A percentile compares a stretch with the other conserved stretches of the same genome.
Conservation (phyloP, 1,284 basidiomycete species). For the Tausonia pullulans region DNA sequence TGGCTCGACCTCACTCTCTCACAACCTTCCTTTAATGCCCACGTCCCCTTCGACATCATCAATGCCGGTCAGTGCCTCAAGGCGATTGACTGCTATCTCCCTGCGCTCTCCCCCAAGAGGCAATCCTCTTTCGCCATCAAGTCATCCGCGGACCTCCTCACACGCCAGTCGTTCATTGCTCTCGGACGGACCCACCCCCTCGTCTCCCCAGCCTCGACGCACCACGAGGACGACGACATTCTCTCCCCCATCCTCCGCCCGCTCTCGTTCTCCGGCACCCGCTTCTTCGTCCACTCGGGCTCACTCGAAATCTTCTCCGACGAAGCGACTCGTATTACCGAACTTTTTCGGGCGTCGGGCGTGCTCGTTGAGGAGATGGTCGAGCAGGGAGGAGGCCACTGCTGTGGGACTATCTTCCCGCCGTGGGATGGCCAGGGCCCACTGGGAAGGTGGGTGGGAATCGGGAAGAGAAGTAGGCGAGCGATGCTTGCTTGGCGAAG, state of each 20-base stretch:
- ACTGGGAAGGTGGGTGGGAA: neutral
- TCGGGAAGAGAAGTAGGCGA: neutral
- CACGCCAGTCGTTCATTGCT: neutral
- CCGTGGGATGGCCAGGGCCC: neutral
- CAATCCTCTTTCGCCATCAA: neutral
- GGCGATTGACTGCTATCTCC: neutral
- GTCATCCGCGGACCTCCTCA: neutral
- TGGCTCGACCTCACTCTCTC: constrained; percentile 14
- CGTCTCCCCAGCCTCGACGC: neutral
- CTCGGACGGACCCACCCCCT: neutral
- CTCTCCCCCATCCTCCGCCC: neutral
- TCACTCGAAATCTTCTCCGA: constrained; percentile 6
- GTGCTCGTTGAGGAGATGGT: neutral
- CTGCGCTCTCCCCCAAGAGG: neutral
- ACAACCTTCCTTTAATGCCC: neutral
- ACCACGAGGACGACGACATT: neutral
- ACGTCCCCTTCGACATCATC: constrained; percentile 9
- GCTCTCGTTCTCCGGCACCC: neutral
- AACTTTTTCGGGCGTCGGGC: neutral
- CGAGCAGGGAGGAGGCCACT: neutral
- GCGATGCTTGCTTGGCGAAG: neutral
- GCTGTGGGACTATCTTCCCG: neutral
- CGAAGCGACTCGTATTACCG: neutral
- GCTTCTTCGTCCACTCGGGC: constrained; percentile 7
- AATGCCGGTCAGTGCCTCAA: constrained; percentile 1